Base-by-base conservation (phyloP, 495 filamentous ascomycete species). In the Bathelium albidoporum region DNA sequence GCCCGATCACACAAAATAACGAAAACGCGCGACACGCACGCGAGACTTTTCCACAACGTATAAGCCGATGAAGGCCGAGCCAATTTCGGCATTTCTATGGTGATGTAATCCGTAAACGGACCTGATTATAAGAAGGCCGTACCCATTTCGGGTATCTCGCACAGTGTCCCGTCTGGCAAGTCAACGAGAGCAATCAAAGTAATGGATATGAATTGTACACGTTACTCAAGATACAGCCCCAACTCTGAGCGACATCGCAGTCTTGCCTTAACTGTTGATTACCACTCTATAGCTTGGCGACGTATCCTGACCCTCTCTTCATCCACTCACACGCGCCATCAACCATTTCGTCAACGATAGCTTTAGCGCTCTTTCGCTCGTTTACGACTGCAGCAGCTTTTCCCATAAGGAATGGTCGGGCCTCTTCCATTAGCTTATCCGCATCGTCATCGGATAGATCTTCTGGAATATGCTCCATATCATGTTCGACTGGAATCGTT, bases 331-430 rank as follows among this genome's bases (percentile, higher is more conserved):
- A 85, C 32, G 91, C 92, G 71, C 95, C 91, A n/a, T 74, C 73
- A 59, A 97, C 86, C 71, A 98, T 88, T 78, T 98, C 94, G 72
- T 98, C 93, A 55, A 98, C 88, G 67, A 98, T 91, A 2, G 73
- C 88, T 84, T 94, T 96, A 63, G 94, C 94, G 44, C 83, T 74
- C 85, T 95, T 95, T 82, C 87, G 89, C 76, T 97, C 91, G 69
- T 92, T 92, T 58, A 92, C 88, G 9, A 97, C 89, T 28, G 94
- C 92, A 26, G 94, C 87, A 41, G 90, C 94, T 80, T 97, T 94
- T 69, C 94, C 94, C 93, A 98, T 97, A 68, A 98, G 73, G 81
- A 84, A 95, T 16, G 94, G 94, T 32, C 90, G 84, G 66, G 91
- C 91, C 72, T 89, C 89, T 71, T 97, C 94, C 79, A 98, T 84